A percentile compares a stretch with the other conserved stretches of the same genome.
Evolutionary conservation across 345 rosid genomes (phyloP).

Genomic region (Citrus sp.): DNA sequence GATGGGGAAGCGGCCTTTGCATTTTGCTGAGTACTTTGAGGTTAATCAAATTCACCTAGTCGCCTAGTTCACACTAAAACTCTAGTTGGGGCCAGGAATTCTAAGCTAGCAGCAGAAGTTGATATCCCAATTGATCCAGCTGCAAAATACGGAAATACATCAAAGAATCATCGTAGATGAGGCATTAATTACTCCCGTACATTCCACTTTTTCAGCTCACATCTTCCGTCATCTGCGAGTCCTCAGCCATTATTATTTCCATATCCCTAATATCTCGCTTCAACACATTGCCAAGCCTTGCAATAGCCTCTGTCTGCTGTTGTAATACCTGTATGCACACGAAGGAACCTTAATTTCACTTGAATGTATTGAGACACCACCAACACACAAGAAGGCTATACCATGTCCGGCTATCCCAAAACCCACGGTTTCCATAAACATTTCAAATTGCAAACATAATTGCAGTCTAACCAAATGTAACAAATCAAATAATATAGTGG

Average conservation of each 20-base stretch:
- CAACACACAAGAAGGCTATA: neutral
- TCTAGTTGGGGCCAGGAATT: neutral
- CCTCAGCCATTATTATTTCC: constrained; percentile 91
- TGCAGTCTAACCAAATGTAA: neutral
- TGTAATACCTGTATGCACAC: constrained; percentile 58
- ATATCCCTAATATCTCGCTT: constrained; percentile 78
- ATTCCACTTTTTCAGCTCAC: neutral
- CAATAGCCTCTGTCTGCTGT: constrained; percentile 88
- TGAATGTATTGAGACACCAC: neutral
- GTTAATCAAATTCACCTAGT: neutral
- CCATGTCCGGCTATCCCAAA: neutral
- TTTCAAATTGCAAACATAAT: neutral
- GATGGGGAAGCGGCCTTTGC: neutral
- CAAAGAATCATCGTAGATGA: neutral
- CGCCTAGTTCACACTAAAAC: neutral
- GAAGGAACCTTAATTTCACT: neutral
- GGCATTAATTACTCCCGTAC: neutral
- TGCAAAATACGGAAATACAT: neutral
- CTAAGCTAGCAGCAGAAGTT: neutral
- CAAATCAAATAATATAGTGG: neutral
- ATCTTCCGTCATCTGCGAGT: constrained; percentile 48
- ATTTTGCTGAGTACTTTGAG: neutral
- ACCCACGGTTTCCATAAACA: neutral
- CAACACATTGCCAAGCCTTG: constrained; percentile 73
- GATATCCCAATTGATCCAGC: constrained; percentile 5